phyloP scores from a whole-genome alignment of 805 yeast genomes.

The Wickerhamiella parazyma region DNA sequence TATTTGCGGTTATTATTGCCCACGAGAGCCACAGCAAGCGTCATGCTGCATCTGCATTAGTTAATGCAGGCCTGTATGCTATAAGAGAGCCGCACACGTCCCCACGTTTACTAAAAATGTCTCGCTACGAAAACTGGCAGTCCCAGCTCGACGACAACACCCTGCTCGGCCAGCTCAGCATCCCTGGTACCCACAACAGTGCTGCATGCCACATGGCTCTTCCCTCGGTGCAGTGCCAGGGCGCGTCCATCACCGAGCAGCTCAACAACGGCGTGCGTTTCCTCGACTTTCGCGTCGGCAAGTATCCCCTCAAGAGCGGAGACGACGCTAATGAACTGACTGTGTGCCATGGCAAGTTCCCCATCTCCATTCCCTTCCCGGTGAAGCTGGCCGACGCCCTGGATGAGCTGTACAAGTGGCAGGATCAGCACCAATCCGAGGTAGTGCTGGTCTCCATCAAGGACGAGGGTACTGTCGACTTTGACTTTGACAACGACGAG shows the following conservation, averaged over 20 bases:
- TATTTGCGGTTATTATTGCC: too few relatives aligned
- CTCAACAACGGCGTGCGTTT: conserved; percentile 63
- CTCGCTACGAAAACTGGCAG: conserved; percentile 35
- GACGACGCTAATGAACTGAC: conserved; percentile 36
- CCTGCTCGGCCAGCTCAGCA: conserved; percentile 38
- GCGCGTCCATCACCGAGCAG: conserved; percentile 43
- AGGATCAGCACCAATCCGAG: conserved; percentile 41
- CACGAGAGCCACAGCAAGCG: too few relatives aligned
- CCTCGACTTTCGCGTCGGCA: conserved; percentile 43
- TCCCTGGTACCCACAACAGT: conserved; percentile 80
- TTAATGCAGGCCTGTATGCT: not conserved
- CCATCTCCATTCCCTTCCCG: conserved; percentile 48
- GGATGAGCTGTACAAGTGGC: conserved; percentile 45
- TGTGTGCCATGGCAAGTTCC: conserved; percentile 65
- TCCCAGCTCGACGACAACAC: conserved; percentile 38
- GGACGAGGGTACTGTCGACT: conserved; percentile 56
- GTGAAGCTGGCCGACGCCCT: conserved; percentile 39
- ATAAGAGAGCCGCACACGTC: not conserved
- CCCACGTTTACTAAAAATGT: not conserved
- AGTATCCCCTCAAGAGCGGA: conserved; percentile 10
- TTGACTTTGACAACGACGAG: conserved; percentile 52
- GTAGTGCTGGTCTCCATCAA: conserved; percentile 54
- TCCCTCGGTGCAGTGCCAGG: conserved; percentile 71
- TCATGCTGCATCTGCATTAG: conserved; percentile 1
- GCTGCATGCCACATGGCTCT: conserved; percentile 58